Conservation (phyloP, 352 stramenopile genomes). For the Peronosclerospora sorghi region DNA sequence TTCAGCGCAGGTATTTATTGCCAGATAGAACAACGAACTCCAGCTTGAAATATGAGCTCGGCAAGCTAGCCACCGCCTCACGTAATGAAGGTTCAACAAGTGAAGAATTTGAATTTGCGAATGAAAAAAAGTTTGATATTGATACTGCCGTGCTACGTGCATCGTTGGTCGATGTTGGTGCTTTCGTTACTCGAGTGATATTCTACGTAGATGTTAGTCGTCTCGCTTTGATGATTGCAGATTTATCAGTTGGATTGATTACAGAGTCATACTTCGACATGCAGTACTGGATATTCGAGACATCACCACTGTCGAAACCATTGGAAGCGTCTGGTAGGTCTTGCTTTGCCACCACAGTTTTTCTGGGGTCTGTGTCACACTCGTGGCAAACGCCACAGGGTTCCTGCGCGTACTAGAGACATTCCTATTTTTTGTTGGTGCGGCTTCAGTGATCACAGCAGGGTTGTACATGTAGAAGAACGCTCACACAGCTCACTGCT, state of each 20-base stretch:
- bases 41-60: slow-evolving; percentile 11
- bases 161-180: slow-evolving; percentile 16
- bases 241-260: slow-evolving; percentile 32
- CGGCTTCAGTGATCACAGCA: too few species aligned
- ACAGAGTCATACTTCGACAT: slow-evolving; percentile 55
- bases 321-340: slow-evolving; percentile 35
- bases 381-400: too few species aligned
- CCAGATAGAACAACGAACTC: slow-evolving; percentile 19
- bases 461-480: slow-evolving; percentile 39
- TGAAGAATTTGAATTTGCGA: background rate
- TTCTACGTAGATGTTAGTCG: slow-evolving; percentile 27
- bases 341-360: slow-evolving; percentile 35
- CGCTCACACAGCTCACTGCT: slow-evolving; percentile 18
- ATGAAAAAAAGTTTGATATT: slow-evolving; percentile 16
- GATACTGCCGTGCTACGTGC: slow-evolving; percentile 23
- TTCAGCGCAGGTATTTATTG: slow-evolving; percentile 18
- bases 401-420: too few species aligned
- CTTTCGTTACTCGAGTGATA: slow-evolving; percentile 17
- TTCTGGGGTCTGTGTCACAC: too few species aligned
- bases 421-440: too few species aligned
- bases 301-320: slow-evolving; percentile 27
- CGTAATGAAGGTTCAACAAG: slow-evolving; percentile 1
- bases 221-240: slow-evolving; percentile 16
- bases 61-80: slow-evolving; percentile 6
- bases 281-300: slow-evolving; percentile 43